Evolutionary conservation across 306 rosid species (phyloP).

Genomic region (Pyrus betulifolia): DNA sequence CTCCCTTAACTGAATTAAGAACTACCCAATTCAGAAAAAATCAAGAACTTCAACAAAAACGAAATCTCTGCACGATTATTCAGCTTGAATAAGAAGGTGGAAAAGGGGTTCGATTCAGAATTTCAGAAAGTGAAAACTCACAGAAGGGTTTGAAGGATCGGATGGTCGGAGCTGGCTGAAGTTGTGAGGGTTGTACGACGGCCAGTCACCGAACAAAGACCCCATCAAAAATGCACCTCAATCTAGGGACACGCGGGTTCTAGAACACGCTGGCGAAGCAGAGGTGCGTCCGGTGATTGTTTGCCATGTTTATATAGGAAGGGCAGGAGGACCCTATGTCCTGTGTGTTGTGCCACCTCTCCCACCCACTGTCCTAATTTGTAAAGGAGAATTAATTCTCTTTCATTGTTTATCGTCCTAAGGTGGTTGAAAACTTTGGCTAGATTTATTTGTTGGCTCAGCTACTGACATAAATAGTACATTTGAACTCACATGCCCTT

Average conservation of each 20-base stretch:
- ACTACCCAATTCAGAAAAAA: conserved; percentile 2
- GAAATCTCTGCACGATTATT: not conserved
- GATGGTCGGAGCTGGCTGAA: conserved; percentile 89
- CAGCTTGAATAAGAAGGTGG: conserved; percentile 8
- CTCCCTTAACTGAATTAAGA: not conserved
- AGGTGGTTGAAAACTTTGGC: too few relatives aligned
- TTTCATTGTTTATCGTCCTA: too few relatives aligned
- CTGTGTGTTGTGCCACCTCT: not conserved
- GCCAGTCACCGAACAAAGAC: conserved; percentile 77
- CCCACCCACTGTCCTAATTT: not conserved
- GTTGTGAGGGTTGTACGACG: conserved; percentile 85
- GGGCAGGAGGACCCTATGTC: not conserved
- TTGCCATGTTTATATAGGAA: not conserved
- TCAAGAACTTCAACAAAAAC: conserved; percentile 8
- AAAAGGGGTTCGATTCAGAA: conserved; percentile 2
- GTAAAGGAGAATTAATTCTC: too few relatives aligned
- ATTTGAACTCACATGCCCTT: too few relatives aligned
- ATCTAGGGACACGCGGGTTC: conserved; percentile 13
- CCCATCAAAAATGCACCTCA: conserved; percentile 47
- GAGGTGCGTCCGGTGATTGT: not conserved
- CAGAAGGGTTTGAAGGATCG: conserved; percentile 81
- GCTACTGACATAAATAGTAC: too few relatives aligned
- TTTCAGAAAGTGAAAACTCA: conserved; percentile 28
- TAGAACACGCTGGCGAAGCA: not conserved
- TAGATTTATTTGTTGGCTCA: too few relatives aligned